Conservation (phyloP, 2,329 filamentous ascomycete species). For the Claviceps africana region DNA sequence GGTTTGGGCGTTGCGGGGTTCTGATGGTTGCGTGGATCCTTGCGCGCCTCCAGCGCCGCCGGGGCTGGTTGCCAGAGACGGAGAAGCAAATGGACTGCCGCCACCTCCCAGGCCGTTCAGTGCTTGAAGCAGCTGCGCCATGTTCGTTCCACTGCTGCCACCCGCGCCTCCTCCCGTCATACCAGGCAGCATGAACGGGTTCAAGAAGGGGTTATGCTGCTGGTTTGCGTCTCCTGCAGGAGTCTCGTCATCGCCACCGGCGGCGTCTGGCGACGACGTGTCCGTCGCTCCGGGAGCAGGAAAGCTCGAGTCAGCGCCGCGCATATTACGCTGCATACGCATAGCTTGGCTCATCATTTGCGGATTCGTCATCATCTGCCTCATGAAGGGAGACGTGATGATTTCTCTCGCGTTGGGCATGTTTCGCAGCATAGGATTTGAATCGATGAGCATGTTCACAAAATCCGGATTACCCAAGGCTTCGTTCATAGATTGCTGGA, state of each 20-base stretch:
- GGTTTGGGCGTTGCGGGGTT: constrained; percentile 13
- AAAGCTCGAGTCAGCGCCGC: constrained; percentile 47
- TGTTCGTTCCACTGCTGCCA: constrained; percentile 9
- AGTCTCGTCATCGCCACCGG: constrained; percentile 16
- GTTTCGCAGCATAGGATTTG: constrained; percentile 68
- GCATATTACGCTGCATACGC: constrained; percentile 64
- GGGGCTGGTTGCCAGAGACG: neutral
- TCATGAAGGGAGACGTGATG: constrained; percentile 75
- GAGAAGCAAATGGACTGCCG: constrained; percentile 22
- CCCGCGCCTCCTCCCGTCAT: constrained; percentile 10
- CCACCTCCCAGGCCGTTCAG: constrained; percentile 17
- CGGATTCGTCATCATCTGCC: constrained; percentile 87
- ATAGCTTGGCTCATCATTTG: constrained; percentile 69
- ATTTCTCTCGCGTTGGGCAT: constrained; percentile 69
- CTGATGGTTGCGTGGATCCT: constrained; percentile 15
- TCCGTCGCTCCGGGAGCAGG: constrained; percentile 87
- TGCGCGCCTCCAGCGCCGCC: constrained; percentile 6
- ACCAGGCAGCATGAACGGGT: constrained; percentile 18
- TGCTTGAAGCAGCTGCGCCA: constrained; percentile 17
- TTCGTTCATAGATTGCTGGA: constrained; percentile 81
- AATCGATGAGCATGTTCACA: constrained; percentile 85
- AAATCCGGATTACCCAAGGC: constrained; percentile 91
- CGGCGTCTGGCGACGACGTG: constrained; percentile 54
- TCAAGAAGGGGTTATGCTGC: constrained; percentile 30
- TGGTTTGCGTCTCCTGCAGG: constrained; percentile 13